Evolutionary conservation across 2,329 filamentous ascomycete genomes (phyloP), one percentile per base, ranked within the genome.

Genomic region (Pseudogymnoascus sp.): DNA sequence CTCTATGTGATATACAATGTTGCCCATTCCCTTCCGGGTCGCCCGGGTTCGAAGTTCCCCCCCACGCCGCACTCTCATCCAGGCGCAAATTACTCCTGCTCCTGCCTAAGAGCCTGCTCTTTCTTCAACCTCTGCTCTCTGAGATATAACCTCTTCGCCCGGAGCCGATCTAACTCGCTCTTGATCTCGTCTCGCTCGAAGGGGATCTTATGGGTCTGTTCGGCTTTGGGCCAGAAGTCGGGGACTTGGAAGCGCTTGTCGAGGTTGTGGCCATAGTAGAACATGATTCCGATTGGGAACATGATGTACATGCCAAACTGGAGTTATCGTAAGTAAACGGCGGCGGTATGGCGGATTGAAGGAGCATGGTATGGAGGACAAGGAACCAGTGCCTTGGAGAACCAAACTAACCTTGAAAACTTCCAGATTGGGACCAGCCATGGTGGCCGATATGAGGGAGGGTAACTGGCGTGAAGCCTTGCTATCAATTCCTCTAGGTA

Each of bases 231-330:
- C 94, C 94, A 99, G 81, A 99, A 99, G 63, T 89, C 90, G 21
- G 89, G 87, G 1, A 97, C 91, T 58, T 84, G 79, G 80, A 99
- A 99, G 66, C 91, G 88, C 68, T 88, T 84, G 77, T 99, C 94
- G 73, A 99, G 90, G 76, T 99, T 99, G 62, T 92, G 96, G 74
- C 94, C 94, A 76, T 97, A 99, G 81, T 99, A 99, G 82, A 95
- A 97, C 94, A 99, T 99, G 81, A 94, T 92, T 70, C 91, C 92
- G 71, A 99, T 97, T 15, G 94, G 94, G 78, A 99, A 99, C 83
- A 97, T 88, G 79, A 99, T 88, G 80, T 99, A 99, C 84, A 95
- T 90, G 79, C 93, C 92, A 76, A 99, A 99, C 93, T 97, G 66
- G 62, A 13, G n/a, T 33, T 17, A 33, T 55, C 4, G 48, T 55